These are phyloP conservation scores for Phytophthora brassicae DNA, from an alignment of 352 stramenopile genomes.

Conservation along the genomic window DNA sequence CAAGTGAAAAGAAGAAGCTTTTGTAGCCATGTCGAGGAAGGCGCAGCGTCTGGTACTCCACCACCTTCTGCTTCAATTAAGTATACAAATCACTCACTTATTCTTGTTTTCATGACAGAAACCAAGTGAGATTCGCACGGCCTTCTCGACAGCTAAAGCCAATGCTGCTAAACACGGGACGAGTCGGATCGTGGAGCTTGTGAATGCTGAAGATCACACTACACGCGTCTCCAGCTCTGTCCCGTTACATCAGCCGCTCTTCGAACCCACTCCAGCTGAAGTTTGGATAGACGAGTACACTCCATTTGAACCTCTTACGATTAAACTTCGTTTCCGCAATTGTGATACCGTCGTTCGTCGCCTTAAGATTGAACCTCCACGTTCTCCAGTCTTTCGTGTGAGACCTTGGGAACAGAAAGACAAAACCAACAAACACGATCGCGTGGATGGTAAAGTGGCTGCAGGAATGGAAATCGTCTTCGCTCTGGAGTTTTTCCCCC, in stretches of 20 bases:
- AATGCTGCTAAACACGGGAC: conserved; percentile 38
- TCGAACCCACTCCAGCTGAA: conserved; percentile 77
- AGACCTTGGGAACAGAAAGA: conserved; percentile 21
- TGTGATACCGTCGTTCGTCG: conserved; percentile 89
- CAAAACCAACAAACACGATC: conserved; percentile 9
- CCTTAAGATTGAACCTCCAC: conserved; percentile 85
- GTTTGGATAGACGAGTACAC: conserved; percentile 94
- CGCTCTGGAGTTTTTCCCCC: conserved; percentile 88
- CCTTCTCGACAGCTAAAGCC: conserved; percentile 60
- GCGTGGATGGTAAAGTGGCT: conserved; percentile 82
- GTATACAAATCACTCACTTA: too few species aligned
- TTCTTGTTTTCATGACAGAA: conserved; percentile 41
- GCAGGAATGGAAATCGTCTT: conserved; percentile 94
- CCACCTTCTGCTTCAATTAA: too few species aligned
- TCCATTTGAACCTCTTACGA: conserved; percentile 77
- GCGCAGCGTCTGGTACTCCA: conserved; percentile 32
- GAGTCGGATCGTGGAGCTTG: conserved; percentile 58
- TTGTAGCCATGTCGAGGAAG: conserved; percentile 23
- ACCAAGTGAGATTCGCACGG: conserved; percentile 66
- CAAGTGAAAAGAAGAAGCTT: neutral
- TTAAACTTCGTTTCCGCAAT: conserved; percentile 92
- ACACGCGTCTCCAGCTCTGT: conserved; percentile 61
- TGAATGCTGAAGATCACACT: conserved; percentile 79
- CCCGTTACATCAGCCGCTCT: conserved; percentile 84
- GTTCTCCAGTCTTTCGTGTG: conserved; percentile 91